Conservation (phyloP, 2,329 filamentous ascomycete genomes). For the Fusarium siculi region DNA sequence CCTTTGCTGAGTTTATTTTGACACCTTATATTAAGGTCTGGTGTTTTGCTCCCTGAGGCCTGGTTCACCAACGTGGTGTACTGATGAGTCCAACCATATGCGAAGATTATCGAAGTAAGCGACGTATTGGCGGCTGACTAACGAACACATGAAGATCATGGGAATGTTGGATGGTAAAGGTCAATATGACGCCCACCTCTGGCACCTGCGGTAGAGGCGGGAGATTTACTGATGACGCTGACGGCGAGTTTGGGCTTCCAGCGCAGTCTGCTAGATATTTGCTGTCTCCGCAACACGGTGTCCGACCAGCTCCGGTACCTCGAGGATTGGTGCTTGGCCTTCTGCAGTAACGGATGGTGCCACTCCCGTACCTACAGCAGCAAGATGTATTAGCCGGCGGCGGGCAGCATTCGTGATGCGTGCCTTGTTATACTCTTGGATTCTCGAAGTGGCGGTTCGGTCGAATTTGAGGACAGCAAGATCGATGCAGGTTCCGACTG, state of each 20-base stretch:
- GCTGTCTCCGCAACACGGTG: not conserved
- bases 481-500: not conserved
- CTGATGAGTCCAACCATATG: not conserved
- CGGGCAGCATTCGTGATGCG: not conserved
- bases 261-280: no score
- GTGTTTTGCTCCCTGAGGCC: no score
- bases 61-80: not conserved
- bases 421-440: not conserved
- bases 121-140: not conserved
- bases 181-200: not conserved
- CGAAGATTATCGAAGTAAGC: not conserved
- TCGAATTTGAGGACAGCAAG: not conserved
- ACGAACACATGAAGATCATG: not conserved
- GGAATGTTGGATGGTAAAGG: not conserved
- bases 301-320: not conserved
- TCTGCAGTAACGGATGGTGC: no score
- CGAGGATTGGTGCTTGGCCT: no score
- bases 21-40: no score
- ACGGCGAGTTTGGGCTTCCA: no score
- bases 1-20: no score
- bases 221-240: not conserved
- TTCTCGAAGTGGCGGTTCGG: accelerated
- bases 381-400: not conserved
- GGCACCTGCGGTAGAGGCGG: accelerated
- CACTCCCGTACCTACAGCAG: not conserved